These are phyloP conservation scores for Picea abies DNA, from an alignment of 83 land plant genomes.

Conservation along the genomic window DNA sequence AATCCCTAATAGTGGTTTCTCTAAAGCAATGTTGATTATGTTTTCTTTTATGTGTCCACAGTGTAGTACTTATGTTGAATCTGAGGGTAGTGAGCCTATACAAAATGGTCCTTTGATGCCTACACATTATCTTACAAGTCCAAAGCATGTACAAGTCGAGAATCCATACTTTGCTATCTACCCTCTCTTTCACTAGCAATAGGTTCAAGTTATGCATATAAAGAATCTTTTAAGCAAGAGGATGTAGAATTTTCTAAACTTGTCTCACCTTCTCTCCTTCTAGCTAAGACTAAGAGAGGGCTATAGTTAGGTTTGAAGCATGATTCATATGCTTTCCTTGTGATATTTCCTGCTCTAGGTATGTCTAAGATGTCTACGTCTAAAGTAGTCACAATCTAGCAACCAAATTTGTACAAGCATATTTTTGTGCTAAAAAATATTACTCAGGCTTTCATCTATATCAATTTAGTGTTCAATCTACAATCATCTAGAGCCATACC, in stretches of 20 bases:
- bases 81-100: neutral
- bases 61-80: neutral
- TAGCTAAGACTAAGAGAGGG: neutral
- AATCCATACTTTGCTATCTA: constrained; percentile 1
- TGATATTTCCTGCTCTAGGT: neutral
- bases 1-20: no score
- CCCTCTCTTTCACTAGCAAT: neutral
- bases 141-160: constrained; percentile 1
- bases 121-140: neutral
- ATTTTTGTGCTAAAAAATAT: neutral
- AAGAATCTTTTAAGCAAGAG: neutral
- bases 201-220: neutral
- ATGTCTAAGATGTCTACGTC: neutral
- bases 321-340: neutral
- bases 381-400: neutral
- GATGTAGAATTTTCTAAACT: neutral
- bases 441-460: neutral
- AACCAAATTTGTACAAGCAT: neutral
- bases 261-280: neutral
- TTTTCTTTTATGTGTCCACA: neutral
- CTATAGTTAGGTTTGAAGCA: neutral
- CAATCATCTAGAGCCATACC: neutral
- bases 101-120: neutral
- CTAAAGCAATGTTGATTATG: neutral
- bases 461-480: neutral